A percentile compares a stretch with the other conserved stretches of the same genome.
phyloP scores from a whole-genome alignment of 2,329 filamentous ascomycete species.

The Pezizomycotina sp. region DNA sequence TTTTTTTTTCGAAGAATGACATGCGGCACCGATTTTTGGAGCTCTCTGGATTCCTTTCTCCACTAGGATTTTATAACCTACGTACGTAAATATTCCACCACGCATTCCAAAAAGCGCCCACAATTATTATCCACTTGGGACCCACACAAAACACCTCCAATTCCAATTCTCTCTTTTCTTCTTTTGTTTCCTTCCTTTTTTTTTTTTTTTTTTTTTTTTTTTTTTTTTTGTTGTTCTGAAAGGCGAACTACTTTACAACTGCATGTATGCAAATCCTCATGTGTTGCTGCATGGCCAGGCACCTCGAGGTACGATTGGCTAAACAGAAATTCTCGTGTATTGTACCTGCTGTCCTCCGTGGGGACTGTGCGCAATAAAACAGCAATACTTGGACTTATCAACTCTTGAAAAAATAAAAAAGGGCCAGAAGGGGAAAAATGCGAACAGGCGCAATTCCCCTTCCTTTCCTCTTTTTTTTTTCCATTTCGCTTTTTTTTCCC shows the following conservation, averaged over 20 bases:
- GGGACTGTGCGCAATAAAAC: background rate
- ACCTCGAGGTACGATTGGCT: background rate
- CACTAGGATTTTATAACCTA: no score
- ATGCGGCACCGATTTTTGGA: no score
- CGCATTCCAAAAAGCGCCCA: no score
- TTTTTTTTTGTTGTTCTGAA: background rate
- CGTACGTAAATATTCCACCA: no score
- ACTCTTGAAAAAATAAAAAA: no score
- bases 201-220: background rate
- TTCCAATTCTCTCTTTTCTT: conserved; percentile 2
- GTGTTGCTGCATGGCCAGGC: background rate
- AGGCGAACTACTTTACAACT: background rate
- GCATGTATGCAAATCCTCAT: conserved; percentile 1
- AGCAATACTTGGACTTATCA: background rate
- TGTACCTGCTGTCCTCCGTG: background rate
- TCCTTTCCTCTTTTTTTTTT: no score
- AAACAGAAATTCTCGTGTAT: background rate
- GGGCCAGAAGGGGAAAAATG: no score
- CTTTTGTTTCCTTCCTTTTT: background rate
- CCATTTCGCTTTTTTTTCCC: no score
- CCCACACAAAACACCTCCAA: background rate
- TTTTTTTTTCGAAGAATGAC: no score
- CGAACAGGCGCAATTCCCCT: no score
- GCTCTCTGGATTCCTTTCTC: no score
- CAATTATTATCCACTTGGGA: no score